Conservation (phyloP, 257 asterid genomes). For the Solanum tacnaense region DNA sequence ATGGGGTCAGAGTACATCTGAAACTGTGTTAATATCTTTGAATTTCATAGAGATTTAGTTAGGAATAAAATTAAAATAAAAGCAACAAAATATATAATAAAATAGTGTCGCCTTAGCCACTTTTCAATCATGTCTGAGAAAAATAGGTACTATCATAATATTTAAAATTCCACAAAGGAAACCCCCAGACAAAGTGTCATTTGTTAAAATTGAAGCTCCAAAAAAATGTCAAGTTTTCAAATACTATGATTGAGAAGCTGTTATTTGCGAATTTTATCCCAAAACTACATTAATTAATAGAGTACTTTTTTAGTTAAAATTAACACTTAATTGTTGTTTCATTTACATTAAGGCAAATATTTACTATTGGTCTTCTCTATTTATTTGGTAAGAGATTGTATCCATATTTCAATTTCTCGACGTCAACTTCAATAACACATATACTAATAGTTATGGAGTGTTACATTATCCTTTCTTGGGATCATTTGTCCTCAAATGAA, state of each 20-base stretch:
- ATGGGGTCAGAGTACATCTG: not conserved
- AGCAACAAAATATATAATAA: not conserved
- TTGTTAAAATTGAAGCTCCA: not conserved
- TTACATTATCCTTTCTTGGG: no score
- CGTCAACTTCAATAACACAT: no score
- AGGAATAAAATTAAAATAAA: not conserved
- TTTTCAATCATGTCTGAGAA: not conserved
- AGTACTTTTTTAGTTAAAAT: not conserved
- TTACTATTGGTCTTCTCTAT: not conserved
- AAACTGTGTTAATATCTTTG: not conserved
- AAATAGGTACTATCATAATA: not conserved
- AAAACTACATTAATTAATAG: no score
- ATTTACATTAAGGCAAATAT: not conserved
- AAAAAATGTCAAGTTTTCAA: not conserved
- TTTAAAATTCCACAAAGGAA: no score
- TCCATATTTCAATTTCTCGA: no score
- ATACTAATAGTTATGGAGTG: not conserved
- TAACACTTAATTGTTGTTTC: not conserved
- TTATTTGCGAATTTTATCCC: not conserved
- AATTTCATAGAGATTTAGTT: not conserved
- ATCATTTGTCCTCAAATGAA: not conserved
- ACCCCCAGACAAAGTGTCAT: not conserved
- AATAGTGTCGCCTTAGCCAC: not conserved
- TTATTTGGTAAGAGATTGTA: not conserved
- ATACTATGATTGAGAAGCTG: no score